Base-by-base conservation (phyloP, 2,329 filamentous ascomycete species). In the Annulohypoxylon truncatum region DNA sequence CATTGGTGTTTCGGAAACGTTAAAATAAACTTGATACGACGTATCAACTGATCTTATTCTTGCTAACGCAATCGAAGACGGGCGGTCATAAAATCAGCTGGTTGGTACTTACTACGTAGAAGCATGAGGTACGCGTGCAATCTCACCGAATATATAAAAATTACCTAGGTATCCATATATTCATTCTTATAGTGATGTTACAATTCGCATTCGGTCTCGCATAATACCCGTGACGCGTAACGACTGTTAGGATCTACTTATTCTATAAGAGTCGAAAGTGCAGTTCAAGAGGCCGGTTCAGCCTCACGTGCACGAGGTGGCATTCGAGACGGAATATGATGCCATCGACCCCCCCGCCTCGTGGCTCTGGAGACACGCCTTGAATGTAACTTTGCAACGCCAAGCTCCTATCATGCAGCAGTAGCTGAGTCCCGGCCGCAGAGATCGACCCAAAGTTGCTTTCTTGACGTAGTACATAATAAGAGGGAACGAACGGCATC, bases 401-500 rank as follows among this genome's bases (percentile, higher is more conserved):
- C 60, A 51, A 59, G 48, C 24, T 47, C 28, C 22, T 42, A 18
- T 26, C 22, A 54, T 59, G 61, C 54, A 48, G 54, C 54, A 51
- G 24, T 33, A 40, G 44, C 60, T 58, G 40, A 40, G 26, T 57
- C 28, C 46, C 26, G 46, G 22, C 35, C 35, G 26, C 31, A 58
- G 28, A 12, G 54, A 64, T 59, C 60, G 47, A 22, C 38, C 15
- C 22, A 51, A 33, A 48, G 38, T 51, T 50, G 48, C 38, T 35
- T 28, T 31, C 28, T 55, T 42, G 42, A 53, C 28, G 31, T 35
- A 44, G 52, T 20, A 54, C 28, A 22, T 46, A 22, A 50, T 26
- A 26, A 46, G 18, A 38, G 46, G 9, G 51, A 20, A 60, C 35
- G 44, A 61, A 52, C 44, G 38, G 51, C 51, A 44, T 35, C 38